phyloP scores from a whole-genome alignment of 805 yeast species.

The Yarrowia sp. region DNA sequence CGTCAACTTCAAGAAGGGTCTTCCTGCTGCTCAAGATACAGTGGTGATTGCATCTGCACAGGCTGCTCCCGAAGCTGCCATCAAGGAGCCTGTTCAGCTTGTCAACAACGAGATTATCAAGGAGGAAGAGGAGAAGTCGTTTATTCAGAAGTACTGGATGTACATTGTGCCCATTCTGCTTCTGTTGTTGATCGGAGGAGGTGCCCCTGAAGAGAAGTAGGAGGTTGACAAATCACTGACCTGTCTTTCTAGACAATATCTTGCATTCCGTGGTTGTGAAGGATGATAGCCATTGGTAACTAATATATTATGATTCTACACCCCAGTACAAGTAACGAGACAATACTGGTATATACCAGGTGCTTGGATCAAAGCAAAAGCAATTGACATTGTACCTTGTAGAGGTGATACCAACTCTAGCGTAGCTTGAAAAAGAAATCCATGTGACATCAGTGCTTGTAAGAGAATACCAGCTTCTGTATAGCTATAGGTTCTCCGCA shows the following conservation, averaged over 20 bases:
- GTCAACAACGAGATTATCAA: conserved; percentile 35
- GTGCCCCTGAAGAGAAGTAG: conserved; percentile 13
- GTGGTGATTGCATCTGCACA: background rate
- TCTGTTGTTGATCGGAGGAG: conserved; percentile 34
- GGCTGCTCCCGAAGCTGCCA: conserved; percentile 32
- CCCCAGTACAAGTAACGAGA: too few species aligned
- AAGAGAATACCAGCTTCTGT: too few species aligned
- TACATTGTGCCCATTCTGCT: conserved; percentile 34
- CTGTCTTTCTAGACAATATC: background rate
- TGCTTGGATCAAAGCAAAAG: too few species aligned
- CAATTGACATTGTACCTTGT: too few species aligned
- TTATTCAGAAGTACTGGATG: conserved; percentile 37
- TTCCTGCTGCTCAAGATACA: background rate
- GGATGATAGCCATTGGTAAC: too few species aligned
- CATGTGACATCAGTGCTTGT: too few species aligned
- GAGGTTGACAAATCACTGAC: background rate
- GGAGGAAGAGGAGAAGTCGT: conserved; percentile 33
- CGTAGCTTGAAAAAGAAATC: too few species aligned
- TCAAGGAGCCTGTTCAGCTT: conserved; percentile 32
- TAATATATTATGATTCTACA: too few species aligned
- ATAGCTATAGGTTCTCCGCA: too few species aligned
- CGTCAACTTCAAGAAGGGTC: background rate
- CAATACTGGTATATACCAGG: too few species aligned
- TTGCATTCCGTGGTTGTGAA: background rate
- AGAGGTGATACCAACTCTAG: too few species aligned